Conservation (phyloP, 345 rosid genomes). For the Arabidopsis suecica region DNA sequence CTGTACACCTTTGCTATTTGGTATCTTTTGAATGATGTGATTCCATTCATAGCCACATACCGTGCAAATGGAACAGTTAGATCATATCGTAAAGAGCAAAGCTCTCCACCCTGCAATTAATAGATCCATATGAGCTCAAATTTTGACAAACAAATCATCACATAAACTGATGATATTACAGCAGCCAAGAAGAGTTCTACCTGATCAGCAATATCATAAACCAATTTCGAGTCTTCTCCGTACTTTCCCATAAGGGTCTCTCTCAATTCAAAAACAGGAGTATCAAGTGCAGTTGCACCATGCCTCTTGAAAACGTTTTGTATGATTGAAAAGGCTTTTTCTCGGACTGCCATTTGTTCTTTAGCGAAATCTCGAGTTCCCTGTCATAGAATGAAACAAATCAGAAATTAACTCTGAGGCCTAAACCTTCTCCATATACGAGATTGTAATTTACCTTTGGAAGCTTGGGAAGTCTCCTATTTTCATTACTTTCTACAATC, state of each 20-base stretch:
- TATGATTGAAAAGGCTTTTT: slow-evolving; percentile 78
- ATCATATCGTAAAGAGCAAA: slow-evolving; percentile 91
- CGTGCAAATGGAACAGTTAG: slow-evolving; percentile 96
- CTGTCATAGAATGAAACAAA: slow-evolving; percentile 47
- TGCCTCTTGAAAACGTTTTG: slow-evolving; percentile 84
- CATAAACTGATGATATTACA: background rate
- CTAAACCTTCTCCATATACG: background rate
- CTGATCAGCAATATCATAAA: slow-evolving; percentile 97
- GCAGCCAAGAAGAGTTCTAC: slow-evolving; percentile 47
- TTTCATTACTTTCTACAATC: slow-evolving; percentile 85
- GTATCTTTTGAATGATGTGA: slow-evolving; percentile 78
- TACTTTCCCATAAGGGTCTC: slow-evolving; percentile 94
- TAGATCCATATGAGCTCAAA: slow-evolving; percentile 15
- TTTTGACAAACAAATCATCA: background rate
- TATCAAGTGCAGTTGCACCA: slow-evolving; percentile 90
- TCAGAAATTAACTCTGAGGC: slow-evolving; percentile 10
- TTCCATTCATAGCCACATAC: slow-evolving; percentile 89
- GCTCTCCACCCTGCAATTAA: slow-evolving; percentile 89
- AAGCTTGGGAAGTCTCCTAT: slow-evolving; percentile 91
- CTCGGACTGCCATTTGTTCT: slow-evolving; percentile 84
- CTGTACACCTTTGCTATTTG: slow-evolving; percentile 92
- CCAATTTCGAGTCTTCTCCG: slow-evolving; percentile 94
- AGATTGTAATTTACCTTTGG: slow-evolving; percentile 62
- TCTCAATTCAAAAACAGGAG: slow-evolving; percentile 94
- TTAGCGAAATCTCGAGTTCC: slow-evolving; percentile 93